These are phyloP conservation scores for Boletus reticuloceps DNA, from an alignment of 768 basidiomycete species.

Conservation along the genomic window DNA sequence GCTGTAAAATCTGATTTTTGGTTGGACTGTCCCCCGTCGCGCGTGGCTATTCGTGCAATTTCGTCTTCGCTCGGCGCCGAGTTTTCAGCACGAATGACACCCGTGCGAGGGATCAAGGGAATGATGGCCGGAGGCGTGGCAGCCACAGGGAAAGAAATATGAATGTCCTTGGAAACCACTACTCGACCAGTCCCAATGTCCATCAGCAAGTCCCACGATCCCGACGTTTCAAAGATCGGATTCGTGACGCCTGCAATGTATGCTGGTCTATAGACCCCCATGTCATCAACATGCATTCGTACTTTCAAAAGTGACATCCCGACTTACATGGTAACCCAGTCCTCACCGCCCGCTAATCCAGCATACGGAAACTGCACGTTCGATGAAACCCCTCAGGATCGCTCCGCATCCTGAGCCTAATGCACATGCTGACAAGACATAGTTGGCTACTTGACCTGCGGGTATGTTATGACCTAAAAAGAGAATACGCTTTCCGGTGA, in stretches of 20 bases:
- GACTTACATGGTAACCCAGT: slow-evolving; percentile 85
- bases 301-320: neutral
- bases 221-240: slow-evolving; percentile 87
- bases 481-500: slow-evolving; percentile 94
- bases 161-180: slow-evolving; percentile 84
- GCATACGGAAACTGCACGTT: slow-evolving; percentile 95
- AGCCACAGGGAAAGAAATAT: slow-evolving; percentile 48
- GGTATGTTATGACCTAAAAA: slow-evolving; percentile 90
- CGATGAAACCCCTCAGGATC: slow-evolving; percentile 80
- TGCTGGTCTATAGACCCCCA: slow-evolving; percentile 57
- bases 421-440: slow-evolving; percentile 93
- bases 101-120: slow-evolving; percentile 52
- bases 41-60: slow-evolving; percentile 48
- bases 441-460: slow-evolving; percentile 85
- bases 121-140: slow-evolving; percentile 39
- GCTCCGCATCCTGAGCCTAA: slow-evolving; percentile 88
- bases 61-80: slow-evolving; percentile 70
- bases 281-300: slow-evolving; percentile 3
- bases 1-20: slow-evolving; percentile 53
- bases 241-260: slow-evolving; percentile 98
- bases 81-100: slow-evolving; percentile 63
- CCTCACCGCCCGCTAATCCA: slow-evolving; percentile 82
- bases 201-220: slow-evolving; percentile 90
- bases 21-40: slow-evolving; percentile 49
- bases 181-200: slow-evolving; percentile 88